A percentile compares a stretch with the other conserved stretches of the same genome.
Evolutionary conservation across 116 monocot species (phyloP).

Genomic region (Cymodocea nodosa): DNA sequence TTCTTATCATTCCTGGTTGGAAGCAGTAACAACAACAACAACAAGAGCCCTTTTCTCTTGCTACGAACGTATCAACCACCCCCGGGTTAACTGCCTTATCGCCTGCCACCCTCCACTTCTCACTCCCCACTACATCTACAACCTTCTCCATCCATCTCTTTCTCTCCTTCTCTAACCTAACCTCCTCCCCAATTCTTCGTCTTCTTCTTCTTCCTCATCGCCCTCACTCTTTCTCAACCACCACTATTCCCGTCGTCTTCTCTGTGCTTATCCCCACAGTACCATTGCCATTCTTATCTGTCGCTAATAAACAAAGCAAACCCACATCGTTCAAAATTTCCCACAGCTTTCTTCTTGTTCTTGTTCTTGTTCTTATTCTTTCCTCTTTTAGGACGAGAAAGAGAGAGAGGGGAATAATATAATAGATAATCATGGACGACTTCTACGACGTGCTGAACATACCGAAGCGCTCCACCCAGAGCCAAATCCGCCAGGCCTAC

Average conservation of each 20-base stretch:
- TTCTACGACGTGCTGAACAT: slow-evolving; percentile 63
- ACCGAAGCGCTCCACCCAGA: slow-evolving; percentile 53
- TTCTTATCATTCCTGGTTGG: too few relatives aligned
- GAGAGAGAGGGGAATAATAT: not conserved
- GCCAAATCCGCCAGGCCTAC: slow-evolving; percentile 78
- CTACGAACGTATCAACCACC: too few relatives aligned
- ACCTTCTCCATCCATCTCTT: not conserved
- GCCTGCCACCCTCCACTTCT: too few relatives aligned
- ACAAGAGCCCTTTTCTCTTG: too few relatives aligned
- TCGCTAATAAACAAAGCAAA: not conserved
- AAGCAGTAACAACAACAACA: too few relatives aligned
- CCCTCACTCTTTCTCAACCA: not conserved
- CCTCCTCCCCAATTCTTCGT: not conserved
- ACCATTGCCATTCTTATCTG: too few relatives aligned
- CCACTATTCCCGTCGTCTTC: too few relatives aligned
- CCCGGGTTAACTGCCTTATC: too few relatives aligned
- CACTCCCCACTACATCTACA: too few relatives aligned
- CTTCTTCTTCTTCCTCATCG: not conserved
- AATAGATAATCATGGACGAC: slow-evolving; percentile 8
- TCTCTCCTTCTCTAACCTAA: not conserved
- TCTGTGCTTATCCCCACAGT: too few relatives aligned
- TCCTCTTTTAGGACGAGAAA: not conserved
- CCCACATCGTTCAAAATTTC: too few relatives aligned
- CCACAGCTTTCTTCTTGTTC: not conserved
- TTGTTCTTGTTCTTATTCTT: not conserved